Conservation (phyloP, 768 basidiomycete species). For the Panaeolus papilionaceus region DNA sequence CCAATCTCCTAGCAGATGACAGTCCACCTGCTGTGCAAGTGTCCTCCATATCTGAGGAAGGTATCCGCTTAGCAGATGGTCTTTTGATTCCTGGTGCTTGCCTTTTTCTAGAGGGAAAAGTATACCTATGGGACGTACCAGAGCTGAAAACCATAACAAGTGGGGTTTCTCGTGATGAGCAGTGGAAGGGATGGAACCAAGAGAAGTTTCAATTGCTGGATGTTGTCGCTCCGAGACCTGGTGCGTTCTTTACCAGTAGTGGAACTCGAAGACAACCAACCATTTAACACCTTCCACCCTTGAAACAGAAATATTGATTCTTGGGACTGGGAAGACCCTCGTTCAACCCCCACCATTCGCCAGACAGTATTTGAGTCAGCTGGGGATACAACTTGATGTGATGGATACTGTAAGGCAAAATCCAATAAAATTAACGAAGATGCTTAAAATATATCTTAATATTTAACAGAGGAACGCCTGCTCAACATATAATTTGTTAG, state of each 20-base stretch:
- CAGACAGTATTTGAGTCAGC: constrained; percentile 66
- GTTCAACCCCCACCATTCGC: constrained; percentile 73
- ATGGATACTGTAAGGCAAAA: constrained; percentile 77
- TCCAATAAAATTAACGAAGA: constrained; percentile 7
- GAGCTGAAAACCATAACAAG: constrained; percentile 15
- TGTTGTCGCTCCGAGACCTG: constrained; percentile 83
- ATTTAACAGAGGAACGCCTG: constrained; percentile 83
- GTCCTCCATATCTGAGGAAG: constrained; percentile 62
- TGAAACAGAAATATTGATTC: constrained; percentile 79
- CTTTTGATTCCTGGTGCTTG: constrained; percentile 78
- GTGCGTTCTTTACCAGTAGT: constrained; percentile 46
- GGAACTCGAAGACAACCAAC: no score
- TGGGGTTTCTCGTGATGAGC: constrained; percentile 28
- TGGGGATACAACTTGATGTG: constrained; percentile 89
- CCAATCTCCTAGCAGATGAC: constrained; percentile 77
- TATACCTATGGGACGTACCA: constrained; percentile 91
- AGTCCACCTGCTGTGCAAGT: constrained; percentile 76
- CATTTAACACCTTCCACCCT: no score
- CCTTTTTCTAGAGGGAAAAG: constrained; percentile 85
- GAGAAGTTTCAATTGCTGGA: constrained; percentile 86
- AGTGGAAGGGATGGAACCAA: constrained; percentile 73
- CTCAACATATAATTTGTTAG: constrained; percentile 91
- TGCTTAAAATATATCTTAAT: constrained; percentile 3
- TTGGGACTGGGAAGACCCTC: constrained; percentile 84
- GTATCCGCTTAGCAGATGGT: constrained; percentile 80